phyloP scores from a whole-genome alignment of 768 basidiomycete species.

The Infundibulicybe gibba region DNA sequence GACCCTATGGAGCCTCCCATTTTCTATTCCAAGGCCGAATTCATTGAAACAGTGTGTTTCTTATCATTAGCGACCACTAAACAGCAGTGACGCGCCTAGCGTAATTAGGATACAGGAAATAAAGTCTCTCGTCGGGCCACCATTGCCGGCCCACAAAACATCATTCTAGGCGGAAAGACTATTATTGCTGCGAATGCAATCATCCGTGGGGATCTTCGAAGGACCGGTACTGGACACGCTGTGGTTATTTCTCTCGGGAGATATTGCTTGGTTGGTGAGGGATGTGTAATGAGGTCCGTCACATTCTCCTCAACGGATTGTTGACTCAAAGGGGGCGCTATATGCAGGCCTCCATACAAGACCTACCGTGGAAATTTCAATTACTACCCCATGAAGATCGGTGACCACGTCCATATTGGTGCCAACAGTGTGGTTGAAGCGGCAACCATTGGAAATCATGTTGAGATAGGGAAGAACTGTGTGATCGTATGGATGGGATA shows the following conservation, averaged over 20 bases:
- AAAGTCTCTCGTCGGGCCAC: slow-evolving; percentile 91
- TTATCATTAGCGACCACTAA: background rate
- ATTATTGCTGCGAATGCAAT: slow-evolving; percentile 90
- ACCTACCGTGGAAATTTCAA: slow-evolving; percentile 91
- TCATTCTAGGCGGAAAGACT: slow-evolving; percentile 95
- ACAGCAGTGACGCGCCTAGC: slow-evolving; percentile 6
- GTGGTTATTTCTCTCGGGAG: slow-evolving; percentile 92
- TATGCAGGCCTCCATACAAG: slow-evolving; percentile 75
- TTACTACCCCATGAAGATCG: slow-evolving; percentile 97
- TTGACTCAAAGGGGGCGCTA: background rate
- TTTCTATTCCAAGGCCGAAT: slow-evolving; percentile 79
- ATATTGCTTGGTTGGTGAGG: slow-evolving; percentile 90
- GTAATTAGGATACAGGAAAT: slow-evolving; percentile 83
- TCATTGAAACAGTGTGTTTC: slow-evolving; percentile 76
- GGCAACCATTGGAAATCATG: slow-evolving; percentile 89
- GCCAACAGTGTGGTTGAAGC: slow-evolving; percentile 89
- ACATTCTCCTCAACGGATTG: background rate
- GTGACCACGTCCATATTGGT: slow-evolving; percentile 93
- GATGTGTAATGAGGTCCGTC: slow-evolving; percentile 79
- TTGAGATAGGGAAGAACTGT: slow-evolving; percentile 94
- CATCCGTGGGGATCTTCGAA: slow-evolving; percentile 88
- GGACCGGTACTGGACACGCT: slow-evolving; percentile 88
- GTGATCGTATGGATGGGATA: slow-evolving; percentile 68
- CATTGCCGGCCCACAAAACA: slow-evolving; percentile 93
- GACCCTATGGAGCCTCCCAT: slow-evolving; percentile 80